phyloP scores from a whole-genome alignment of 176 grass and related monocot genomes.

The Eremochloa ophiuroides region DNA sequence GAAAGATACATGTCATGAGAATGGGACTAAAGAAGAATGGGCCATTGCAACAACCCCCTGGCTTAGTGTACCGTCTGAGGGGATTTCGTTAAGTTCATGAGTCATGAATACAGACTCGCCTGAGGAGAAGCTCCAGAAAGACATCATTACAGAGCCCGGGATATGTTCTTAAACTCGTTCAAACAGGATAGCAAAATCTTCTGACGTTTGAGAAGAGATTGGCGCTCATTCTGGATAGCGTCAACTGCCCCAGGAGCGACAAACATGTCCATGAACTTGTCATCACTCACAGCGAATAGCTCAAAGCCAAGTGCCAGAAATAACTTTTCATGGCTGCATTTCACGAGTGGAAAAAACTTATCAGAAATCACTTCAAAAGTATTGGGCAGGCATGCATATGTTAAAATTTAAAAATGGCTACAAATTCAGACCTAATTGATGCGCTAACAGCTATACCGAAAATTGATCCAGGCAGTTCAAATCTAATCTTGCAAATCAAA shows the following conservation, averaged over 20 bases:
- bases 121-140: slow-evolving; percentile 7
- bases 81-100: not conserved
- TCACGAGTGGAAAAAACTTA: slow-evolving; percentile 21
- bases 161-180: slow-evolving; percentile 91
- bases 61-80: too few relatives aligned
- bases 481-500: slow-evolving; percentile 7
- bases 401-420: slow-evolving; percentile 21
- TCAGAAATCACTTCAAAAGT: slow-evolving; percentile 14
- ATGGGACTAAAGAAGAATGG: not conserved
- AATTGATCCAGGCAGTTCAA: not conserved
- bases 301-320: slow-evolving; percentile 78
- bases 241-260: slow-evolving; percentile 68
- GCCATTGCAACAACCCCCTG: too few relatives aligned
- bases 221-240: slow-evolving; percentile 66
- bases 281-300: slow-evolving; percentile 82
- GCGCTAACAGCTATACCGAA: not conserved
- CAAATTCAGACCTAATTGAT: not conserved
- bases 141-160: slow-evolving; percentile 46
- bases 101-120: slow-evolving; percentile 35
- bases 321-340: slow-evolving; percentile 74
- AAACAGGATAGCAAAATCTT: slow-evolving; percentile 84
- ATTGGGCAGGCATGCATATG: not conserved
- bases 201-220: slow-evolving; percentile 82
- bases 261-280: slow-evolving; percentile 99
- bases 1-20: not conserved